Percentiles rank a stretch among this genome's conserved stretches.
Conservation (phyloP, 345 rosid genomes). For the Erucastrum elatum region DNA sequence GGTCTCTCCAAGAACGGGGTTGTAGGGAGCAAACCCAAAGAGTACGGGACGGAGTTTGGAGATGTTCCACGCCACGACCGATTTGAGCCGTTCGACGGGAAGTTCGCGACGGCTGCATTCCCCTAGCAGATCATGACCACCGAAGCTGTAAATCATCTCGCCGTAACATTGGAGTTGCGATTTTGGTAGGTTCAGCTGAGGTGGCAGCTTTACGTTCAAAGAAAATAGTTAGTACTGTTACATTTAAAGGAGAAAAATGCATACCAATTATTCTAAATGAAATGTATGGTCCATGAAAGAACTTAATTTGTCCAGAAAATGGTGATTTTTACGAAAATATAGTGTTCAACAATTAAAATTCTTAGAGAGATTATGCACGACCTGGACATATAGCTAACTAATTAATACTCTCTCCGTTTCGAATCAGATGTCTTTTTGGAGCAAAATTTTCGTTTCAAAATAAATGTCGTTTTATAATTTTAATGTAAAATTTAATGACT, state of each 20-base stretch:
- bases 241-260: neutral
- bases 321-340: neutral
- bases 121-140: slow-evolving; percentile 52
- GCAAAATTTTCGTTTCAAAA: too few relatives aligned
- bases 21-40: slow-evolving; percentile 78
- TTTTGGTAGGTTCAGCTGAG: slow-evolving; percentile 74
- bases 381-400: neutral
- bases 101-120: slow-evolving; percentile 48
- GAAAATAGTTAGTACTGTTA: neutral
- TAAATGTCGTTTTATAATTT: too few relatives aligned
- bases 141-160: slow-evolving; percentile 56
- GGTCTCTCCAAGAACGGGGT: slow-evolving; percentile 91
- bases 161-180: slow-evolving; percentile 77
- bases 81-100: slow-evolving; percentile 58
- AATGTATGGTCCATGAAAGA: neutral
- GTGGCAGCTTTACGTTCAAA: slow-evolving; percentile 53
- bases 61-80: slow-evolving; percentile 69
- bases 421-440: too few relatives aligned
- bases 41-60: slow-evolving; percentile 54
- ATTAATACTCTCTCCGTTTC: neutral
- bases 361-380: neutral
- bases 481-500: too few relatives aligned
- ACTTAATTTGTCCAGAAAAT: neutral
- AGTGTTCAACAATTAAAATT: neutral
- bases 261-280: neutral